Base-by-base conservation (phyloP, 2,329 filamentous ascomycete genomes). In the Phoma sp. region DNA sequence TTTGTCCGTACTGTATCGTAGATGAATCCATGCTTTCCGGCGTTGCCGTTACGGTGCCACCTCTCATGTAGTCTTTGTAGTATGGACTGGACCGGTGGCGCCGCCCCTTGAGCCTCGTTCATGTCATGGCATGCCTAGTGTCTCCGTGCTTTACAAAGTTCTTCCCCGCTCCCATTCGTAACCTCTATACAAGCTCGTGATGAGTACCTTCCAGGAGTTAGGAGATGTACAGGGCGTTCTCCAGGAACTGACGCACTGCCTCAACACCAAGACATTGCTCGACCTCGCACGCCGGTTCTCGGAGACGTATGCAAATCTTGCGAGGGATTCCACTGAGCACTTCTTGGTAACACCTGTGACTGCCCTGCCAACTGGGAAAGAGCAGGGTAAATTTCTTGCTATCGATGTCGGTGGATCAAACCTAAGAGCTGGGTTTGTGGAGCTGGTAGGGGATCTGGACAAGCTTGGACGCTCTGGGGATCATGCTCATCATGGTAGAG, bases 391-490 rank as follows among this genome's bases (percentile, higher is more conserved):
- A 65, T 65, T 62, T 43, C 63, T 75, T 27, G 74, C 69, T 61
- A 79, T 65, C 50, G 61, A 64, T 65, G 87, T 86, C 60, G 88
- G 88, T 58, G 88, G 88, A 7, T 88, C 87, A 7, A 90, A 90
- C 63, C 77, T 90, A 38, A 80, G 88, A 68, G 87, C 88, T 25
- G 87, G 85, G 27, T 89, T 90, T 61, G 80, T 90, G 48, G 85
- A 89, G 65, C 74, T 90, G 24, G 68, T 82, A 19, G 79, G 79
- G 32, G 71, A 78, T 6, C 6, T 35, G 22, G 41, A 48, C 21
- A 54, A 31, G 29, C 29, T 2, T 13, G 29, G 12, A 31, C 12
- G 12, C 12, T 31, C 29, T 31, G 29, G 12, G 29, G 5, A 31
- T 15, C 29, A 15, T 13, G 29, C 12, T 31, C 29, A 31, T 4